phyloP scores from a whole-genome alignment of 305 asterid genomes.

The Rubia peregrina region DNA sequence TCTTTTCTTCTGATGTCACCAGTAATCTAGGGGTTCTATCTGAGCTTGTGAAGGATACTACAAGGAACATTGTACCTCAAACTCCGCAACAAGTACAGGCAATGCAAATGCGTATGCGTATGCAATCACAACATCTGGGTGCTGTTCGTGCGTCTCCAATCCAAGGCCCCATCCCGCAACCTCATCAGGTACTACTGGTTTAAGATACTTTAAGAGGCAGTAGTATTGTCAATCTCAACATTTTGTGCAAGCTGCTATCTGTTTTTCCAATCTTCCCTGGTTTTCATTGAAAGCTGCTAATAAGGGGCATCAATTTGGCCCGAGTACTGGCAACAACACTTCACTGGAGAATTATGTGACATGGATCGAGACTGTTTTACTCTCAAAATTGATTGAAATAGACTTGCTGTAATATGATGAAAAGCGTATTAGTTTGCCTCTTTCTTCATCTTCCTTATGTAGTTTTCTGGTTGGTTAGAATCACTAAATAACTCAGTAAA shows the following conservation, averaged over 20 bases:
- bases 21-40: constrained; percentile 65
- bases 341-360: background rate
- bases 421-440: background rate
- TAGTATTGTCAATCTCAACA: background rate
- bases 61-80: constrained; percentile 54
- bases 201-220: background rate
- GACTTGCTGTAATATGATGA: background rate
- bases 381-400: background rate
- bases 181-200: constrained; percentile 4
- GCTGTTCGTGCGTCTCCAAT: constrained; percentile 65
- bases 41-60: constrained; percentile 77
- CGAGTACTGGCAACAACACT: background rate
- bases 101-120: constrained; percentile 56
- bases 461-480: background rate
- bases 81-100: constrained; percentile 58
- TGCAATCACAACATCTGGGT: constrained; percentile 60
- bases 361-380: background rate
- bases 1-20: constrained; percentile 25
- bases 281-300: background rate
- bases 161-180: constrained; percentile 7
- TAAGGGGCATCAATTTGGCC: background rate
- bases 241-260: background rate
- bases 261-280: background rate
- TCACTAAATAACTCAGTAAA: background rate
- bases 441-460: background rate